Evolutionary conservation across 2,329 filamentous ascomycete genomes (phyloP).

Genomic region (Blastomyces parvus): DNA sequence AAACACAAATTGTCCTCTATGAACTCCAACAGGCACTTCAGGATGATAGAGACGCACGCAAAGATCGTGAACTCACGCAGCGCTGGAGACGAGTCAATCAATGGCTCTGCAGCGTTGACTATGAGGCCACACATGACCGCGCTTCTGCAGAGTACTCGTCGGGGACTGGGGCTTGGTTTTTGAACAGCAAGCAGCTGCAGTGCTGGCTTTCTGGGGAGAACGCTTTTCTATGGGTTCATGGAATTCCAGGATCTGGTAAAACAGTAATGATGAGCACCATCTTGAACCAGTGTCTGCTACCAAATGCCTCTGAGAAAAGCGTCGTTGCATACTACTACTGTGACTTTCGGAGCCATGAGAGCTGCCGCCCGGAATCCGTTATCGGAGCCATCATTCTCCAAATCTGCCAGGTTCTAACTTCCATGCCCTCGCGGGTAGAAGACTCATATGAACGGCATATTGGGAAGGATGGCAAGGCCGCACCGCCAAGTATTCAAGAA

Average conservation of each 20-base stretch:
- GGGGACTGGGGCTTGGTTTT: constrained; percentile 2
- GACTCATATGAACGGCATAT: constrained; percentile 3
- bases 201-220: neutral
- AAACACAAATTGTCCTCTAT: constrained; percentile 6
- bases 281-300: constrained; percentile 7
- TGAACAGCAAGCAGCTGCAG: neutral
- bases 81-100: neutral
- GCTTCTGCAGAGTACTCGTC: constrained; percentile 1
- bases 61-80: neutral
- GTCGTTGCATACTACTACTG: constrained; percentile 8
- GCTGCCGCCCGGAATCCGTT: constrained; percentile 6
- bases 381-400: constrained; percentile 4
- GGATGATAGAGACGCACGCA: constrained; percentile 1
- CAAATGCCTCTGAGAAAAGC: neutral
- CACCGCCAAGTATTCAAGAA: constrained; percentile 3
- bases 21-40: constrained; percentile 3
- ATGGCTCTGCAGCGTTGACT: constrained; percentile 5
- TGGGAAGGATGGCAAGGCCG: constrained; percentile 7
- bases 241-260: constrained; percentile 8
- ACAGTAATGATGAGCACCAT: constrained; percentile 7
- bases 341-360: constrained; percentile 6
- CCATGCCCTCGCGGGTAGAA: neutral
- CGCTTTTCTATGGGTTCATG: constrained; percentile 6
- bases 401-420: neutral
- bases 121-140: constrained; percentile 6